Evolutionary conservation across 1,284 basidiomycete species (phyloP).

Genomic region (Ustilago lituana): DNA sequence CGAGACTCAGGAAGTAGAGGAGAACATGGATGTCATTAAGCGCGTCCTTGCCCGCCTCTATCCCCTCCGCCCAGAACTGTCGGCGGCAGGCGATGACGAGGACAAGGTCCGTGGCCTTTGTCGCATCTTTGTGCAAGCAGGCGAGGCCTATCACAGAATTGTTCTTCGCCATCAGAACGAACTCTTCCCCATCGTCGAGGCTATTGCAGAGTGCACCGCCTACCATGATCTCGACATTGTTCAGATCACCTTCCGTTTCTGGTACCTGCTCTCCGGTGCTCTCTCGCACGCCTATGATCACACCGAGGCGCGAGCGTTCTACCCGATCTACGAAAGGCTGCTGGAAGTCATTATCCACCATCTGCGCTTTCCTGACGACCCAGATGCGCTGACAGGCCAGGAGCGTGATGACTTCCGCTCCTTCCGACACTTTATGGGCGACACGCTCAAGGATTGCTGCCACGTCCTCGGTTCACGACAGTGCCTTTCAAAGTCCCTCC

Average conservation of each 20-base stretch:
- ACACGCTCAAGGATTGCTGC: slow-evolving; percentile 99
- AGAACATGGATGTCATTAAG: slow-evolving; percentile 89
- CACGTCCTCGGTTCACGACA: slow-evolving; percentile 87
- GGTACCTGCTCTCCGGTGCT: slow-evolving; percentile 75
- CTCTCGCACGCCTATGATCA: slow-evolving; percentile 71
- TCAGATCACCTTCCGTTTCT: slow-evolving; percentile 97
- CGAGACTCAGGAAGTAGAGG: slow-evolving; percentile 96
- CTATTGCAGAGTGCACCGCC: slow-evolving; percentile 91
- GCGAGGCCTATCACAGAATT: slow-evolving; percentile 92
- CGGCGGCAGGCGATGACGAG: slow-evolving; percentile 72
- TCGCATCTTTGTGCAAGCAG: slow-evolving; percentile 92
- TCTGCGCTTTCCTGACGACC: slow-evolving; percentile 84
- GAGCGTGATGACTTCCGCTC: slow-evolving; percentile 92
- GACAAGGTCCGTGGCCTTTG: slow-evolving; percentile 91
- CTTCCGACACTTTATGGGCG: slow-evolving; percentile 98
- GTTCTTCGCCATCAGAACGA: slow-evolving; percentile 87
- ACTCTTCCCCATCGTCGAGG: slow-evolving; percentile 92
- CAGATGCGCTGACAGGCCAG: slow-evolving; percentile 77
- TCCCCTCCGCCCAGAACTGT: slow-evolving; percentile 50
- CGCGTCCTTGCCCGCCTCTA: slow-evolving; percentile 76
- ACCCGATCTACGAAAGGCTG: slow-evolving; percentile 83
- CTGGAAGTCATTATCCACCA: slow-evolving; percentile 89
- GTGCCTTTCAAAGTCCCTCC: slow-evolving; percentile 83
- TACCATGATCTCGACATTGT: slow-evolving; percentile 96
- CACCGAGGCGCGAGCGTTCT: slow-evolving; percentile 71